A percentile compares a stretch with the other conserved stretches of the same genome.
These are phyloP conservation scores for Trichoderma cornu-damae DNA, from an alignment of 2,329 filamentous ascomycete genomes.

Conservation along the genomic window DNA sequence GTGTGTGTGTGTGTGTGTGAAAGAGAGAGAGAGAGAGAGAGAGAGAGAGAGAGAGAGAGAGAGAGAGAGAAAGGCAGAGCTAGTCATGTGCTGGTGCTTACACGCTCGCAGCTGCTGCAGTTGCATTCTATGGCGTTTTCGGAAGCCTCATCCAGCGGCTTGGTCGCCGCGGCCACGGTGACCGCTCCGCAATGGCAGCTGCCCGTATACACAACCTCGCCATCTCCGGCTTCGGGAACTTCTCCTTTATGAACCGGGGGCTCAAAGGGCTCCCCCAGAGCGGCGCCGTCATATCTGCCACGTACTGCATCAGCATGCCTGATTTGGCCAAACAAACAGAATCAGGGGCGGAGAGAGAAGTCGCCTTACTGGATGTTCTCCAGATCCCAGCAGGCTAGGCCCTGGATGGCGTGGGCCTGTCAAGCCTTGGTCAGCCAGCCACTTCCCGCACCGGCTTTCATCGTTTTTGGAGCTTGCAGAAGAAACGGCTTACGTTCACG, in stretches of 20 bases:
- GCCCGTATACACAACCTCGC: slow-evolving; percentile 42
- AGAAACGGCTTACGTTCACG: slow-evolving; percentile 20
- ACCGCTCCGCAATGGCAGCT: slow-evolving; percentile 51
- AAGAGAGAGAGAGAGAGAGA: too few species aligned
- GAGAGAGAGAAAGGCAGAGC: too few species aligned
- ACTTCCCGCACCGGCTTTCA: too few species aligned
- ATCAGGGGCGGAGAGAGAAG: too few species aligned
- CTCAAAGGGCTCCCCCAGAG: slow-evolving; percentile 31
- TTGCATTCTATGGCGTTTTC: slow-evolving; percentile 41
- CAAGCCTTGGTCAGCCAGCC: background rate
- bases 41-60: too few species aligned
- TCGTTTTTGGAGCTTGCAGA: too few species aligned
- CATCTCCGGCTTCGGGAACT: slow-evolving; percentile 36
- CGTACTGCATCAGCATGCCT: background rate
- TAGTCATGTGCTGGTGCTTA: too few species aligned
- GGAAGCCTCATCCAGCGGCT: slow-evolving; percentile 38
- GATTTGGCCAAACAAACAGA: background rate
- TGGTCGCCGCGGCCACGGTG: slow-evolving; percentile 38
- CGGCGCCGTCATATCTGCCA: slow-evolving; percentile 37
- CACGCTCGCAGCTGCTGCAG: slow-evolving; percentile 46
- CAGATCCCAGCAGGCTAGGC: slow-evolving; percentile 39
- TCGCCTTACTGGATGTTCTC: slow-evolving; percentile 34
- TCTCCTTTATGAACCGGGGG: slow-evolving; percentile 37
- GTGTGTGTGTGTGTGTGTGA: too few species aligned
- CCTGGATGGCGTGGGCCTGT: slow-evolving; percentile 42